Percentiles rank a stretch among this genome's conserved stretches.
These are phyloP conservation scores for Rubus parviflorus DNA, from an alignment of 306 rosid genomes.

Conservation along the genomic window DNA sequence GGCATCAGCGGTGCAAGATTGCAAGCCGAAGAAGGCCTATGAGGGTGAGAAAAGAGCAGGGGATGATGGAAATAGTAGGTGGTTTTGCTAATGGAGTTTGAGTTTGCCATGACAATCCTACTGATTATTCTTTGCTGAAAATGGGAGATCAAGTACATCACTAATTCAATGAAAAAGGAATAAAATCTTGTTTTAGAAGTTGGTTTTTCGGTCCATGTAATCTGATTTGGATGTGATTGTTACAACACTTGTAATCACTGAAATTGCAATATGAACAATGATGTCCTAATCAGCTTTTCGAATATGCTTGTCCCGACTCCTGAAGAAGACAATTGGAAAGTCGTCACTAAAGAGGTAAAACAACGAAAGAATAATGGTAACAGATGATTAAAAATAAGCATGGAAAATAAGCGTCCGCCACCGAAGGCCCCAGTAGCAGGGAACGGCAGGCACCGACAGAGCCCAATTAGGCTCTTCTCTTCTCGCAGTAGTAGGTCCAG, in stretches of 20 bases:
- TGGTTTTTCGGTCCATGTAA: not conserved
- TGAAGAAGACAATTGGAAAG: not conserved
- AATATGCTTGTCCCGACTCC: not conserved
- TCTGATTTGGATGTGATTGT: not conserved
- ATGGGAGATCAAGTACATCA: not conserved
- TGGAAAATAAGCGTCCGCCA: too few species aligned
- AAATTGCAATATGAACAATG: not conserved
- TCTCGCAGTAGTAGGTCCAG: conserved; percentile 26
- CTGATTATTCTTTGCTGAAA: not conserved
- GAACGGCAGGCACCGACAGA: conserved; percentile 55
- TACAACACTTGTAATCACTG: too few species aligned
- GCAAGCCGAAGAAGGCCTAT: not conserved
- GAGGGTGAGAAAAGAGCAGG: not conserved
- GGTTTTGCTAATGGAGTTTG: not conserved
- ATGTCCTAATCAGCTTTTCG: not conserved
- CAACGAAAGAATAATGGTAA: not conserved
- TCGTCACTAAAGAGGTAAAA: too few species aligned
- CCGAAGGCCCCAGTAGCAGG: too few species aligned
- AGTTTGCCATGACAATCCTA: not conserved
- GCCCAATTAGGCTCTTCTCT: not conserved
- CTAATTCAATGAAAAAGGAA: not conserved
- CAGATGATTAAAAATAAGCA: too few species aligned
- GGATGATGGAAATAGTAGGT: not conserved
- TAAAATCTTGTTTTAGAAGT: not conserved
- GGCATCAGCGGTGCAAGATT: too few species aligned